Conservation (phyloP, 169 alveolate species). For the Babesia bovis region DNA sequence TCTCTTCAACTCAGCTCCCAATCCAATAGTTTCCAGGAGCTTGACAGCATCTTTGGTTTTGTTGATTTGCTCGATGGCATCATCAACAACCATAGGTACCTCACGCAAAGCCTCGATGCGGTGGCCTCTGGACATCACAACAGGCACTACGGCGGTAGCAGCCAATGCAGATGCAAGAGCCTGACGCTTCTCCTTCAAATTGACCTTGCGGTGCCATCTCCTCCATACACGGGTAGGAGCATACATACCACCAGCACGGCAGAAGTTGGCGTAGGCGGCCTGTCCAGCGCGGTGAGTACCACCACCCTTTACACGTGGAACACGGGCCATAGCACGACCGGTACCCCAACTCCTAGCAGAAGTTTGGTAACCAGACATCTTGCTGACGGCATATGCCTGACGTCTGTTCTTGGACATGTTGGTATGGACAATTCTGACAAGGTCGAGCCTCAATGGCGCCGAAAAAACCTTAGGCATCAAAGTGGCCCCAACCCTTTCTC, state of each 20-base stretch:
- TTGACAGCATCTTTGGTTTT: slow-evolving; percentile 90
- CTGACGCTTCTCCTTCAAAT: slow-evolving; percentile 93
- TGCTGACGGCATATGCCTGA: slow-evolving; percentile 94
- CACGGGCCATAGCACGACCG: slow-evolving; percentile 98
- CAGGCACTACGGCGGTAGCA: slow-evolving; percentile 95
- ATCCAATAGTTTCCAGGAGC: slow-evolving; percentile 86
- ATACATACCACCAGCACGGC: slow-evolving; percentile 99
- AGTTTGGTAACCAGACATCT: slow-evolving; percentile 89
- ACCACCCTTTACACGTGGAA: slow-evolving; percentile 99
- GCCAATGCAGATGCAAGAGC: slow-evolving; percentile 98
- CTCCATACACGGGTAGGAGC: slow-evolving; percentile 97
- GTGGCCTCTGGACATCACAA: slow-evolving; percentile 99
- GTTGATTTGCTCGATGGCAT: slow-evolving; percentile 78
- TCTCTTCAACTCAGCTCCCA: slow-evolving; percentile 87
- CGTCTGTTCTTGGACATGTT: slow-evolving; percentile 93
- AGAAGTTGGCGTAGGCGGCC: slow-evolving; percentile 99
- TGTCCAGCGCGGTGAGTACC: slow-evolving; percentile 98
- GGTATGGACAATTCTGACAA: slow-evolving; percentile 93
- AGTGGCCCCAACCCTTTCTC: slow-evolving; percentile 67
- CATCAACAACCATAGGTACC: slow-evolving; percentile 95
- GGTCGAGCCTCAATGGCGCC: slow-evolving; percentile 96
- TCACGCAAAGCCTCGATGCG: slow-evolving; percentile 90
- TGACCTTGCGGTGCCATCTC: slow-evolving; percentile 97
- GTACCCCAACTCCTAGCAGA: slow-evolving; percentile 99
- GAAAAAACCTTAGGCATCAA: slow-evolving; percentile 92